Evolutionary conservation across 2,329 filamentous ascomycete species (phyloP).

Genomic region (Aspergillus sergii): DNA sequence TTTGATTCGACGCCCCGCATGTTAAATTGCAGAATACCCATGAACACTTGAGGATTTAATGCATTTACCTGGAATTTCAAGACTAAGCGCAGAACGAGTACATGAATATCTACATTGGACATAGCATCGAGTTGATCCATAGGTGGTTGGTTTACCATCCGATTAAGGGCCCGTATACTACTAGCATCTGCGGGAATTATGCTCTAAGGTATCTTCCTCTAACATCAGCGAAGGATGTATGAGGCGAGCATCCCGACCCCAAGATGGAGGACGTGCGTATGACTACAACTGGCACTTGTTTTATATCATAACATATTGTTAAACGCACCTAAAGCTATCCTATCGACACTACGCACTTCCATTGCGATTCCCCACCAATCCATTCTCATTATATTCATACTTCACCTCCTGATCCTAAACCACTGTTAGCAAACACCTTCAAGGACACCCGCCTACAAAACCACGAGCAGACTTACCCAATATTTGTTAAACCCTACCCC

Average conservation of each 20-base stretch:
- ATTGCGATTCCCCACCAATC: neutral
- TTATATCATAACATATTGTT: no score
- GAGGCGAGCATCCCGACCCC: no score
- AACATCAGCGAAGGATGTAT: no score
- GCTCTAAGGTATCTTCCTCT: no score
- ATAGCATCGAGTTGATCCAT: neutral
- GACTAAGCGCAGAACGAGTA: no score
- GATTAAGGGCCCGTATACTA: no score
- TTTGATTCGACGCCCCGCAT: neutral
- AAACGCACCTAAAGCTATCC: no score
- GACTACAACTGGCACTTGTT: no score
- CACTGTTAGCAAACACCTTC: conserved; percentile 23
- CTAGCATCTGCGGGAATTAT: no score
- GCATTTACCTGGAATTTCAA: neutral
- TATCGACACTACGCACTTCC: neutral
- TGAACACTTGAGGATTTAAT: neutral
- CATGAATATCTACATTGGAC: neutral
- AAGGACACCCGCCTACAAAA: neutral
- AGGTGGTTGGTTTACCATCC: no score
- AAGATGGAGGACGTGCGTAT: no score
- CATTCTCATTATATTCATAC: conserved; percentile 23
- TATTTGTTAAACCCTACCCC: conserved; percentile 52
- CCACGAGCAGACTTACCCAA: conserved; percentile 30
- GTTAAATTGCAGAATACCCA: neutral
- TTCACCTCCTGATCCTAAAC: conserved; percentile 22